phyloP scores from a whole-genome alignment of 2,329 filamentous ascomycete genomes.

The Talaromyces atroroseus region DNA sequence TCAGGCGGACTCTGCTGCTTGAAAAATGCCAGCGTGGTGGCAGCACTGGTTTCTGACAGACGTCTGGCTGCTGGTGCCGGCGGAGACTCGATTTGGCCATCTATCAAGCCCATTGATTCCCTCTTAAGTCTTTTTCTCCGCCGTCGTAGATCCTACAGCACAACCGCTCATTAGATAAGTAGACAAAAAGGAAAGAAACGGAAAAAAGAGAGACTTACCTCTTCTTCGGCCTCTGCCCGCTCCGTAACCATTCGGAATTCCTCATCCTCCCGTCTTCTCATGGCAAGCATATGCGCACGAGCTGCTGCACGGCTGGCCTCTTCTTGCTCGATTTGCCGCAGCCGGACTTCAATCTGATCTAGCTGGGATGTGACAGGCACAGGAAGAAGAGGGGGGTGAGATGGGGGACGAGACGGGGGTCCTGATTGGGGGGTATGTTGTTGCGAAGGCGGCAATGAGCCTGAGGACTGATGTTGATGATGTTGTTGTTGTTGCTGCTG shows the following conservation, averaged over 20 bases:
- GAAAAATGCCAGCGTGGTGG: conserved; percentile 37
- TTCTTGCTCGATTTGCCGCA: conserved; percentile 37
- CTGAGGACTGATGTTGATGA: too few relatives aligned
- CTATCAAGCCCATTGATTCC: conserved; percentile 37
- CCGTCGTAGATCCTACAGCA: conserved; percentile 31
- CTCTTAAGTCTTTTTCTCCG: conserved; percentile 36
- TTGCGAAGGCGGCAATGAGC: neutral
- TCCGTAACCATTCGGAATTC: conserved; percentile 37
- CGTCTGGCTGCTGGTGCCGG: conserved; percentile 35
- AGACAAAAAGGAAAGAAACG: too few relatives aligned
- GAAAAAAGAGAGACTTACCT: conserved; percentile 34
- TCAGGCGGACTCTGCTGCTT: conserved; percentile 39
- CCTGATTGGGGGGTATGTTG: conserved; percentile 12
- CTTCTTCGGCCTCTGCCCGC: conserved; percentile 35
- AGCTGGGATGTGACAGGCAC: conserved; percentile 23
- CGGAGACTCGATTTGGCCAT: conserved; percentile 31
- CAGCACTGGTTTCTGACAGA: conserved; percentile 37
- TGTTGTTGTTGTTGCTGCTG: too few relatives aligned
- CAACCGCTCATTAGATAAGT: neutral
- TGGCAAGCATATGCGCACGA: conserved; percentile 31
- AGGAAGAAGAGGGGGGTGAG: conserved; percentile 25
- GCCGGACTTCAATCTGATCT: conserved; percentile 35
- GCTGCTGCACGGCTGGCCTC: conserved; percentile 34
- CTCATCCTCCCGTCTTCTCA: conserved; percentile 37
- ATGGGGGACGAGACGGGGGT: conserved; percentile 29